Base-by-base conservation (phyloP, 352 stramenopile genomes). In the Albugo candida region DNA sequence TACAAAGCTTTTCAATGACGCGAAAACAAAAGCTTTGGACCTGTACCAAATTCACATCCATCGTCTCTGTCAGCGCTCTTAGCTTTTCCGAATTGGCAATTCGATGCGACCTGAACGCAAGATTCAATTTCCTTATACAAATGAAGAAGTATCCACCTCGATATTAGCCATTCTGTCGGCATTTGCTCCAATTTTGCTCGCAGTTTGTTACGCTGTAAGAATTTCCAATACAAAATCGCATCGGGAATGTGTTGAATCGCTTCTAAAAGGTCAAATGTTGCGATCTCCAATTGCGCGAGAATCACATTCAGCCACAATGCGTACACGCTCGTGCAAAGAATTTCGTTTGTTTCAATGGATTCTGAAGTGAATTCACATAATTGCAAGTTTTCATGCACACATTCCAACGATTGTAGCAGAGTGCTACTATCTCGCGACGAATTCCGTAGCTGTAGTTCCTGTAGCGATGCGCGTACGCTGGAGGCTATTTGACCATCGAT, bases 201-300 rank as follows among this genome's bases (percentile, higher is more conserved):
- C 31, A 80, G 37, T 0, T 67, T 65, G 0, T 60, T 56, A 16
- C 64, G 68, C 31, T 54, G 61, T 58, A 70, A 41, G 16, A 61
- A 53, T 54, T 82, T 87, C 74, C 74, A 87, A 53, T 75, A 87
- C 24, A 52, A 52, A 18, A 83, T 56, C 1, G 71, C 54, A 13
- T 73, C 59, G n/a, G 74, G 74, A 20, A 87, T 74, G 42, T 74
- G 81, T 51, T 83, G 67, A 34, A 87, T 67, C 13, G 65, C 70
- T 27, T 57, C 53, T 43, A 87, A 62, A 11, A 84, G 45, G 43
- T 84, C 61, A 12, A 69, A 58, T 6, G 83, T 58, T 34, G 74
- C 74, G 11, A 69, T 55, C 24, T 81, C 60, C 34, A 83, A 48
- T 46, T 69, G 54, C 47, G 79, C 79, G 34, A 60, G 69, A 17